Conservation (phyloP, 2,329 filamentous ascomycete species). For the Didymella segeticola region DNA sequence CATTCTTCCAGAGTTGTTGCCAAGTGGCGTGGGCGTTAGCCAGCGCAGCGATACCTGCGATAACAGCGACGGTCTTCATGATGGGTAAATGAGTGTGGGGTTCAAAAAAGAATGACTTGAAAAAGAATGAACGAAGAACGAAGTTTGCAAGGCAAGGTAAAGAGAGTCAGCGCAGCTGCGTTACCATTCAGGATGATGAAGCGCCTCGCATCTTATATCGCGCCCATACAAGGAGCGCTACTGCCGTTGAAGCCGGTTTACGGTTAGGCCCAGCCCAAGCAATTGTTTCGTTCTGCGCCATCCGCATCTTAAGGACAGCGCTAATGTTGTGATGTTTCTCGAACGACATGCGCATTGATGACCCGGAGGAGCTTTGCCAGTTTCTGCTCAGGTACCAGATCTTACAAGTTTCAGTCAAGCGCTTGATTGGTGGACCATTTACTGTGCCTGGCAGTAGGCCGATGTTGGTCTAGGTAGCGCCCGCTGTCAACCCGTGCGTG, state of each 20-base stretch:
- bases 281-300: constrained; percentile 38
- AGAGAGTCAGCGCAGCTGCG: constrained; percentile 45
- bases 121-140: constrained; percentile 36
- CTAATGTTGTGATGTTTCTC: constrained; percentile 29
- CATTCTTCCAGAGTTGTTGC: constrained; percentile 42
- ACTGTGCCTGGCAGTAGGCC: constrained; percentile 21
- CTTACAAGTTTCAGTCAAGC: constrained; percentile 19
- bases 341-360: constrained; percentile 29
- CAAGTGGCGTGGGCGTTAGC: constrained; percentile 39
- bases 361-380: constrained; percentile 21
- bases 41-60: constrained; percentile 36
- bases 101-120: constrained; percentile 28
- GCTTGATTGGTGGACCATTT: constrained; percentile 27
- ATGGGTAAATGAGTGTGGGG: constrained; percentile 17
- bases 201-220: constrained; percentile 31
- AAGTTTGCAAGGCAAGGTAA: constrained; percentile 28
- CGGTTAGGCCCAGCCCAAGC: constrained; percentile 25
- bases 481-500: constrained; percentile 23
- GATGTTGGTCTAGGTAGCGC: constrained; percentile 14
- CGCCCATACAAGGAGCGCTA: constrained; percentile 16
- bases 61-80: constrained; percentile 38
- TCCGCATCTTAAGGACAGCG: constrained; percentile 26
- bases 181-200: constrained; percentile 17
- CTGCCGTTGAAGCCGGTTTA: constrained; percentile 22
- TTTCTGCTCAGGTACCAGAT: constrained; percentile 20